A percentile compares a stretch with the other conserved stretches of the same genome.
These are phyloP conservation scores for Endoconidiophora laricicola DNA, from an alignment of 2,329 filamentous ascomycete species.

Conservation along the genomic window DNA sequence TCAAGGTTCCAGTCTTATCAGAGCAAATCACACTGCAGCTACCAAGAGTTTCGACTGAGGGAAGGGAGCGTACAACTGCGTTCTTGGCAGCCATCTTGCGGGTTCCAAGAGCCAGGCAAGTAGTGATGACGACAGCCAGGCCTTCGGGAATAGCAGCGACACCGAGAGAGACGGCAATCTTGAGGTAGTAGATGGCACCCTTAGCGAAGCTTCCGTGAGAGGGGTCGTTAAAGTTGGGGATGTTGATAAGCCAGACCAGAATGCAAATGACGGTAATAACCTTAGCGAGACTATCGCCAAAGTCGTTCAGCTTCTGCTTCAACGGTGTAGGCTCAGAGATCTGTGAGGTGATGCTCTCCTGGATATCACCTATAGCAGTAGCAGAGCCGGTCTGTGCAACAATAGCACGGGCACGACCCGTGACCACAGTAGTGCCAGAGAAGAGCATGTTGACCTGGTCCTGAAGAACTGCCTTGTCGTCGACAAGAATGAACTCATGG, in stretches of 20 bases:
- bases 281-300: constrained; percentile 89
- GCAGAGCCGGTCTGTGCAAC: constrained; percentile 78
- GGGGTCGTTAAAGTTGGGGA: constrained; percentile 89
- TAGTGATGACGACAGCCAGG: constrained; percentile 96
- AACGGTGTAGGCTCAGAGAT: constrained; percentile 94
- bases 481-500: constrained; percentile 45
- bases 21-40: constrained; percentile 99
- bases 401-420: constrained; percentile 76
- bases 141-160: constrained; percentile 97
- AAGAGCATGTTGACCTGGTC: constrained; percentile 97
- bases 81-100: constrained; percentile 99
- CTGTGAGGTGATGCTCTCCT: constrained; percentile 94
- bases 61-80: constrained; percentile 86
- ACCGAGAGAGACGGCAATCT: constrained; percentile 95
- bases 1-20: constrained; percentile 95
- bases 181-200: constrained; percentile 97
- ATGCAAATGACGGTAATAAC: constrained; percentile 96
- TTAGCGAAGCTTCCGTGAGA: constrained; percentile 88
- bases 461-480: constrained; percentile 81
- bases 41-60: constrained; percentile 91
- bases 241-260: constrained; percentile 95
- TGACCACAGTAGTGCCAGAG: constrained; percentile 93
- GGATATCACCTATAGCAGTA: constrained; percentile 95
- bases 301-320: constrained; percentile 98
- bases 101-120: constrained; percentile 86